phyloP scores from a whole-genome alignment of 1,284 basidiomycete species.

The Rhodotorula sp. region DNA sequence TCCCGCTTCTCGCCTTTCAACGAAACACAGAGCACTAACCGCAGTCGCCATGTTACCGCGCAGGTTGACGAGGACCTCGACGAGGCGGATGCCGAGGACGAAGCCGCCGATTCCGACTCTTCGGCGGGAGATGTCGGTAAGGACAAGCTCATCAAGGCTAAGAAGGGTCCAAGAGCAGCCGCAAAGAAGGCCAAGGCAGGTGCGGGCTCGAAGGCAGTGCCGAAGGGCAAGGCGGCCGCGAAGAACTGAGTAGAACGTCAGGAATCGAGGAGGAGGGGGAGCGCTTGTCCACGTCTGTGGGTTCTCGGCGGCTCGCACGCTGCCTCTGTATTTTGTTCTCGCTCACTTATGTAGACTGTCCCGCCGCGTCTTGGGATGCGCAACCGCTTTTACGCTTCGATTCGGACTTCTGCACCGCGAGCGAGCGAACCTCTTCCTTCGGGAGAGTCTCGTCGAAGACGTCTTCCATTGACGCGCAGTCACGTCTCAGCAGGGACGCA shows the following conservation, averaged over 20 bases:
- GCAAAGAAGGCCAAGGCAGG: constrained; percentile 1
- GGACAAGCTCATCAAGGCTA: constrained; percentile 46
- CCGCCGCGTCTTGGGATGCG: too few species aligned
- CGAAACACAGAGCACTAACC: background rate
- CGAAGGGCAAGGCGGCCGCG: constrained; percentile 10
- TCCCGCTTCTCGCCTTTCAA: constrained; percentile 33
- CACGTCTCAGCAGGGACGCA: too few species aligned
- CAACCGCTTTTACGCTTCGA: too few species aligned
- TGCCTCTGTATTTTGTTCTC: too few species aligned
- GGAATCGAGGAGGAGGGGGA: background rate
- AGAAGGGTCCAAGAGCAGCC: constrained; percentile 1
- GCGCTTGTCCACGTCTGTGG: background rate
- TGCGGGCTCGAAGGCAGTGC: background rate
- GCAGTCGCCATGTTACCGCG: constrained; percentile 27
- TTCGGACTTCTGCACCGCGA: too few species aligned
- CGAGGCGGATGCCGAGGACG: constrained; percentile 49
- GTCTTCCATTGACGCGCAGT: too few species aligned
- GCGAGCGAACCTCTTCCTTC: too few species aligned
- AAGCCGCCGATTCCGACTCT: constrained; percentile 52
- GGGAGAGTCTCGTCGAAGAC: too few species aligned
- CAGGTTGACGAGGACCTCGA: constrained; percentile 53
- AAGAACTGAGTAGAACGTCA: constrained; percentile 4
- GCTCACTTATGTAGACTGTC: too few species aligned
- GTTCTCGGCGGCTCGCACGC: too few species aligned
- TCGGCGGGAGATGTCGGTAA: constrained; percentile 48